Conservation (phyloP, 2,329 filamentous ascomycete genomes). For the Aspergillus japonicus region DNA sequence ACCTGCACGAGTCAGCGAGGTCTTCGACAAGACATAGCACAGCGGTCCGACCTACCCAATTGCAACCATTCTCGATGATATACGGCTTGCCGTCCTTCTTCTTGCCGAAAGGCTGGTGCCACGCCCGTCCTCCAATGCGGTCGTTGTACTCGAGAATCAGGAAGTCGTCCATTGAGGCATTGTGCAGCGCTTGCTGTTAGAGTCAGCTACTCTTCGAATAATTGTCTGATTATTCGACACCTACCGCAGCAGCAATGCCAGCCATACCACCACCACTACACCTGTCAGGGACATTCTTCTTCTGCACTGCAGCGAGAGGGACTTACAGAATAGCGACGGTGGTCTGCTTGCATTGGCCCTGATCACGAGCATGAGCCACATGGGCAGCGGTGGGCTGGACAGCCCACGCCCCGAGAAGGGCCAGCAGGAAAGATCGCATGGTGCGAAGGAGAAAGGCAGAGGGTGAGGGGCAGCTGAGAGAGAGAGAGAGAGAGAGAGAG, state of each 20-base stretch:
- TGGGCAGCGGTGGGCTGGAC: slow-evolving; percentile 7
- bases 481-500: not conserved
- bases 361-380: slow-evolving; percentile 17
- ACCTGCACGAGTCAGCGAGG: slow-evolving; percentile 26
- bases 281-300: not conserved
- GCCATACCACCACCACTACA: slow-evolving; percentile 57
- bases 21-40: not conserved
- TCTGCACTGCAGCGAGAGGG: not conserved
- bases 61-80: slow-evolving; percentile 63
- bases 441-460: not conserved
- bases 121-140: slow-evolving; percentile 61
- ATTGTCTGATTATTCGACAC: slow-evolving; percentile 5
- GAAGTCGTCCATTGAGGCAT: slow-evolving; percentile 62
- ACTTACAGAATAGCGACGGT: slow-evolving; percentile 33
- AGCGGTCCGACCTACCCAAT: slow-evolving; percentile 51
- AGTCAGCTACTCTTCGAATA: not conserved
- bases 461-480: not conserved
- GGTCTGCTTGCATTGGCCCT: slow-evolving; percentile 29
- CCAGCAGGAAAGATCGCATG: not conserved
- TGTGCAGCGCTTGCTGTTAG: slow-evolving; percentile 56
- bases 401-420: slow-evolving; percentile 3
- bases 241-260: slow-evolving; percentile 60
- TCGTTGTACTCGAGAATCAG: slow-evolving; percentile 64
- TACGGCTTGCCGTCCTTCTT: slow-evolving; percentile 53
- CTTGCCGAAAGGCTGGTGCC: slow-evolving; percentile 57